Base-by-base conservation (phyloP, 2,329 filamentous ascomycete genomes). In the Fonsecaea pedrosoi region DNA sequence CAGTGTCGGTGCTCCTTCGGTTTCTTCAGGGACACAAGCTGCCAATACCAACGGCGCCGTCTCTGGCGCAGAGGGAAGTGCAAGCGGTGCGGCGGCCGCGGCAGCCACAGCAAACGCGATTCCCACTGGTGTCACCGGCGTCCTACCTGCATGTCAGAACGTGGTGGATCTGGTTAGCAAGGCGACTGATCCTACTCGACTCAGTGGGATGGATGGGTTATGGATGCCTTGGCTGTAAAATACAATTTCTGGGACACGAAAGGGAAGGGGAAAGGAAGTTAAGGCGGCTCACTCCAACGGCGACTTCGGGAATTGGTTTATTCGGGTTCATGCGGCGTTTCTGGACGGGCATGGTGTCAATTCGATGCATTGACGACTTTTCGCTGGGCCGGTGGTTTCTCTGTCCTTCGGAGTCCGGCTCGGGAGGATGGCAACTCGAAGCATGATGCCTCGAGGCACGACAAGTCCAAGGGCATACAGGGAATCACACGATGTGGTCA, bases 101-200 rank as follows among this genome's bases (percentile, higher is more conserved):
- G 2, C 32, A 21, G 18, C n/a, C 18, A 30, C 30, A 54, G 32
- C 32, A 45, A 32, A 21, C 32, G 48, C 59, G 15, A 21, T 35
- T 9, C 18, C 59, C 13, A 45, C 45, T 2, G 35, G 34, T 7
- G 62, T 65, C 7, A 68, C 64, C 13, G 91, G 70, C 73, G 94
- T 93, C 75, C 81, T 99, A 73, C 95, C 95, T 6, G 94, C 94
- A 30, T 97, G 96, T 78, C 95, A 99, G 84, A 98, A 94, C 48
- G 92, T 97, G 35, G 94, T 99, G 75, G 95, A 99, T 80, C 81
- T 96, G 69, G 91, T 99, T 69, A 91, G 91, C n/a, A 90, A 90
- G 81, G 93, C 94, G 1, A 94, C 96, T 15, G 96, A 97, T 79
- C 95, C 95, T 1, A 89, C 92, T 82, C 93, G 95, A 77, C 79